Percentiles rank a stretch among this genome's conserved stretches.
Evolutionary conservation across 352 stramenopile species (phyloP).

Genomic region (Globisporangium canariense): DNA sequence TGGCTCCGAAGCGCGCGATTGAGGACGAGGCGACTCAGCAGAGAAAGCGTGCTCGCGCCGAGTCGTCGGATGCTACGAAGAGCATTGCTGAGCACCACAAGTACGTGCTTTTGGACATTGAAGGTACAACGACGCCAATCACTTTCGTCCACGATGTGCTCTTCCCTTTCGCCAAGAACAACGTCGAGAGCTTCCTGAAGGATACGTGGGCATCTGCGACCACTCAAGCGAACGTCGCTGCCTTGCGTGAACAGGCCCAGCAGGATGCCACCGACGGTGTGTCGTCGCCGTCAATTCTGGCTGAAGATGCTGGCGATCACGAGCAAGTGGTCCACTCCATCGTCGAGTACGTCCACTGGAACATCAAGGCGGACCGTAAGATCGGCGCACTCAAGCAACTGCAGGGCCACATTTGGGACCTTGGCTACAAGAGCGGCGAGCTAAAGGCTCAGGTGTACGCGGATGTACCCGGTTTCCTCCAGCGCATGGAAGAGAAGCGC

Average conservation of each 20-base stretch:
- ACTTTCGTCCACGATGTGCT: constrained; percentile 95
- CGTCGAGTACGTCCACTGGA: constrained; percentile 64
- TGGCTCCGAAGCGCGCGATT: constrained; percentile 23
- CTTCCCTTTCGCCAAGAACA: constrained; percentile 87
- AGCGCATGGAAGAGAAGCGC: constrained; percentile 65
- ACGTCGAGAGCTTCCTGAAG: constrained; percentile 55
- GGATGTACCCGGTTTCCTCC: constrained; percentile 86
- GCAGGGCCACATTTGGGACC: constrained; percentile 89
- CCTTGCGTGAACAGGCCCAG: constrained; percentile 41
- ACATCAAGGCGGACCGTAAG: constrained; percentile 78
- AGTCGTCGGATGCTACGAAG: constrained; percentile 13
- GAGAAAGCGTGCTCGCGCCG: constrained; percentile 35
- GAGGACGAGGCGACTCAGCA: constrained; percentile 47
- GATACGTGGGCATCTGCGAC: constrained; percentile 50
- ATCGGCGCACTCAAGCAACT: constrained; percentile 86
- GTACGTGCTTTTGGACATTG: constrained; percentile 94
- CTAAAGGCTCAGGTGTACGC: constrained; percentile 90
- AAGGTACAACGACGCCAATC: constrained; percentile 95
- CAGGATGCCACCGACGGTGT: constrained; percentile 35
- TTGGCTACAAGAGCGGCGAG: constrained; percentile 82
- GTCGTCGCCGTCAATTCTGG: constrained; percentile 23
- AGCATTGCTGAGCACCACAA: constrained; percentile 82
- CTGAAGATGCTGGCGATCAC: constrained; percentile 14
- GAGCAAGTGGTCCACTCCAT: constrained; percentile 33
- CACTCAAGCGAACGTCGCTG: constrained; percentile 48